A percentile compares a stretch with the other conserved stretches of the same genome.
phyloP scores from a whole-genome alignment of 2,329 filamentous ascomycete species.

The Penicillium psychrosexuale region DNA sequence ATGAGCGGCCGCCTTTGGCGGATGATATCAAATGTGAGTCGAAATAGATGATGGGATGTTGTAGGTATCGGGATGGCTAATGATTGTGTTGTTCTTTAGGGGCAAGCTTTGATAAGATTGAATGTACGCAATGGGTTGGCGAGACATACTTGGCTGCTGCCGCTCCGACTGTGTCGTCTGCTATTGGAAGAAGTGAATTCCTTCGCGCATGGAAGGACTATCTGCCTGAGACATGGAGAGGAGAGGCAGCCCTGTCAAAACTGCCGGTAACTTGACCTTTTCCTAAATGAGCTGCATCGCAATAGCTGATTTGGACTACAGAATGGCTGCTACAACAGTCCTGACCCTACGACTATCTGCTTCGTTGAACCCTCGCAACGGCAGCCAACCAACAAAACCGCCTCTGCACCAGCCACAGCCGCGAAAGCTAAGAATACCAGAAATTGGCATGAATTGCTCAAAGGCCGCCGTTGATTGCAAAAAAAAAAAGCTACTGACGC shows the following conservation, averaged over 20 bases:
- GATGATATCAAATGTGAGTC: conserved; percentile 39
- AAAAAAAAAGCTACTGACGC: neutral
- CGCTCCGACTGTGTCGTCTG: conserved; percentile 31
- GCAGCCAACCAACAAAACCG: conserved; percentile 27
- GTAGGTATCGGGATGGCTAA: neutral
- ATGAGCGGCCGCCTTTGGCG: conserved; percentile 18
- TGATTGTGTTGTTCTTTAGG: conserved; percentile 25
- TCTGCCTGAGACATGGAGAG: conserved; percentile 44
- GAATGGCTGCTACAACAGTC: conserved; percentile 34
- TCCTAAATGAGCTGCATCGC: neutral
- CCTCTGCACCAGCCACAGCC: conserved; percentile 20
- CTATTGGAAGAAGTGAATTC: conserved; percentile 35
- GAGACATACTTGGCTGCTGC: conserved; percentile 40
- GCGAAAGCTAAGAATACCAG: conserved; percentile 35
- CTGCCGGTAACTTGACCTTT: conserved; percentile 27
- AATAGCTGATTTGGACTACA: conserved; percentile 13
- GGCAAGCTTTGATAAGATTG: conserved; percentile 39
- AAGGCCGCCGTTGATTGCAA: conserved; percentile 29
- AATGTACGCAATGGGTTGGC: conserved; percentile 38
- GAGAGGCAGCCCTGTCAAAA: conserved; percentile 32
- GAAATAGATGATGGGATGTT: neutral
- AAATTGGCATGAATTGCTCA: conserved; percentile 47
- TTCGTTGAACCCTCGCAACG: conserved; percentile 34
- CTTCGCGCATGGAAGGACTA: conserved; percentile 42
- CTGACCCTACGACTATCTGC: conserved; percentile 37